phyloP scores from a whole-genome alignment of 495 filamentous ascomycete genomes.

The Aspergillus baeticus region DNA sequence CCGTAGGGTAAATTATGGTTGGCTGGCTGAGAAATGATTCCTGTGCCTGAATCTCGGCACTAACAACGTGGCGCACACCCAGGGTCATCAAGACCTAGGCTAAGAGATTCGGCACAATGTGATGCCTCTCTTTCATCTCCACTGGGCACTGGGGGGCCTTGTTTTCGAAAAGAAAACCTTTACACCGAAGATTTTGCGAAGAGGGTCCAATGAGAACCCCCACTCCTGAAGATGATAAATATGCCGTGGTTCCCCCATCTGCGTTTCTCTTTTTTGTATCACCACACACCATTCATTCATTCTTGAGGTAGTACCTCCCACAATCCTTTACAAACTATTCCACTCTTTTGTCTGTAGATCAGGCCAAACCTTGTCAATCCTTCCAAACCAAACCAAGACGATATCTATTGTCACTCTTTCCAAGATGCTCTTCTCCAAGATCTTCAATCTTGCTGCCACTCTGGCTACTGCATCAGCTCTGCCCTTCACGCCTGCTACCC shows the following conservation, averaged over 20 bases:
- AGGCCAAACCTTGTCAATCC: slow-evolving; percentile 3
- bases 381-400: background rate
- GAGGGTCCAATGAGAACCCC: background rate
- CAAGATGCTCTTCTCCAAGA: slow-evolving; percentile 13
- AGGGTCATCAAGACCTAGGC: slow-evolving; percentile 1
- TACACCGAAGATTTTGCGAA: background rate
- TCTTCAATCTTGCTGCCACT: slow-evolving; percentile 2
- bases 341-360: slow-evolving; percentile 16
- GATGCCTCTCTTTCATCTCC: slow-evolving; percentile 3
- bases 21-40: background rate
- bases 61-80: slow-evolving; percentile 4
- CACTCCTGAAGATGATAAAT: background rate
- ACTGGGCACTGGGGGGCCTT: background rate
- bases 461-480: slow-evolving; percentile 8
- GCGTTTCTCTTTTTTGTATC: background rate
- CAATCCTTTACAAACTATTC: slow-evolving; percentile 9
- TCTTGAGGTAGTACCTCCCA: slow-evolving; percentile 15
- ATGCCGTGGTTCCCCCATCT: background rate
- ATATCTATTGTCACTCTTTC: background rate
- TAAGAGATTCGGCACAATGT: background rate
- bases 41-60: slow-evolving; percentile 5
- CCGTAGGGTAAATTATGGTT: background rate
- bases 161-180: background rate
- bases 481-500: background rate
- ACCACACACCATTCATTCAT: slow-evolving; percentile 7